A percentile compares a stretch with the other conserved stretches of the same genome.
Evolutionary conservation across 345 rosid genomes (phyloP).

Genomic region (Sisymbrium irio): DNA sequence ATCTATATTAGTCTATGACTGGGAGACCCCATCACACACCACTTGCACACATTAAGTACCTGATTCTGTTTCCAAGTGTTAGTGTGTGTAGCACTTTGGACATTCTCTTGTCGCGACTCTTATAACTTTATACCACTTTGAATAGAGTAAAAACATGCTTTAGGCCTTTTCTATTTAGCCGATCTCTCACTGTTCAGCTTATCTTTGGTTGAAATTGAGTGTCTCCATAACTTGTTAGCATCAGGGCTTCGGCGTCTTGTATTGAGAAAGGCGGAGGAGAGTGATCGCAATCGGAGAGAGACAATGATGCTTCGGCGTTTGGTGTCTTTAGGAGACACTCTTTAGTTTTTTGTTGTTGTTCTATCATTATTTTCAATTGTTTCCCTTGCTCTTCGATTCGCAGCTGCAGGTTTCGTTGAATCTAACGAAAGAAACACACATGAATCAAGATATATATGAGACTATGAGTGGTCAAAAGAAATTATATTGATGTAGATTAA

Average conservation of each 20-base stretch:
- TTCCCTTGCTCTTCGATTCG: slow-evolving; percentile 85
- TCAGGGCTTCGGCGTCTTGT: slow-evolving; percentile 45
- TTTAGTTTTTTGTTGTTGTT: slow-evolving; percentile 62
- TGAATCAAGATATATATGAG: not conserved
- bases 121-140: slow-evolving; percentile 23
- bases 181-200: slow-evolving; percentile 32
- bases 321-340: slow-evolving; percentile 39
- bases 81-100: slow-evolving; percentile 35
- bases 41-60: slow-evolving; percentile 30
- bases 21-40: slow-evolving; percentile 25
- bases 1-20: slow-evolving; percentile 19
- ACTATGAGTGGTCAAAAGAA: not conserved
- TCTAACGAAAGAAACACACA: slow-evolving; percentile 36
- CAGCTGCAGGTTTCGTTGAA: slow-evolving; percentile 75
- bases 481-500: not conserved
- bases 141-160: slow-evolving; percentile 26
- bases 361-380: slow-evolving; percentile 77
- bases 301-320: slow-evolving; percentile 20
- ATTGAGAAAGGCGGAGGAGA: slow-evolving; percentile 15
- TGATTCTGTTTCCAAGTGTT: slow-evolving; percentile 32
- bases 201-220: slow-evolving; percentile 57
- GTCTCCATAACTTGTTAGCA: slow-evolving; percentile 45
- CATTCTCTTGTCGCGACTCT: slow-evolving; percentile 33
- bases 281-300: slow-evolving; percentile 20
- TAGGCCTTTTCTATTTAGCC: slow-evolving; percentile 5